These are phyloP conservation scores for Paraleonurus japonicus DNA, from an alignment of 257 asterid species.

Conservation along the genomic window DNA sequence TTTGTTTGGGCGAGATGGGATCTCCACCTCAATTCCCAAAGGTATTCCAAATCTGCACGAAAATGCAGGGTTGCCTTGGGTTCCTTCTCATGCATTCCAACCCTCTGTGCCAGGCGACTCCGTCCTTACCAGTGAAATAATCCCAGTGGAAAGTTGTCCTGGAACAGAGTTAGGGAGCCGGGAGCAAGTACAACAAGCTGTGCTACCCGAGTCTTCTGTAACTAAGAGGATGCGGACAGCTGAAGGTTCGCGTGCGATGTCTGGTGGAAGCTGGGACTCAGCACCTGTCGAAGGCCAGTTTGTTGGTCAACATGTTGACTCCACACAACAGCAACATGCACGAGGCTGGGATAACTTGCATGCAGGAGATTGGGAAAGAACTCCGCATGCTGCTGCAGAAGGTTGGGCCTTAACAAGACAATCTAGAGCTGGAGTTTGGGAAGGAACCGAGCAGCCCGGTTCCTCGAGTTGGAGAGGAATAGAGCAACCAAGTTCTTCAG, in stretches of 20 bases:
- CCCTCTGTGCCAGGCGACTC: neutral
- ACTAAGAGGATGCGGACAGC: slow-evolving; percentile 29
- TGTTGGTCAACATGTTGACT: slow-evolving; percentile 14
- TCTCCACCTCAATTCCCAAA: slow-evolving; percentile 22
- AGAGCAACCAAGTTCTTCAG: neutral
- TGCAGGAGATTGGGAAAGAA: slow-evolving; percentile 14
- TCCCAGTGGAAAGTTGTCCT: neutral
- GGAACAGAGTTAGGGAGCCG: neutral
- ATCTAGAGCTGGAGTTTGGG: slow-evolving; percentile 22
- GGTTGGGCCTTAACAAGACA: slow-evolving; percentile 12
- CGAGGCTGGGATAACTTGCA: slow-evolving; percentile 6
- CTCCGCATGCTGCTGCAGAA: neutral
- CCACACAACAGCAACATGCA: slow-evolving; percentile 5
- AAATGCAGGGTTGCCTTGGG: slow-evolving; percentile 14
- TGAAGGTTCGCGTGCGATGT: slow-evolving; percentile 34
- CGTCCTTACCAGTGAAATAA: neutral
- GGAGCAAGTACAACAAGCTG: slow-evolving; percentile 20
- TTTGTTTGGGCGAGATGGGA: slow-evolving; percentile 54
- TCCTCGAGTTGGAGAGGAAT: slow-evolving; percentile 11
- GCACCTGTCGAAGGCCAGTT: neutral
- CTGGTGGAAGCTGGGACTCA: slow-evolving; percentile 23
- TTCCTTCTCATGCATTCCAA: slow-evolving; percentile 23
- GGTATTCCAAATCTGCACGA: slow-evolving; percentile 18
- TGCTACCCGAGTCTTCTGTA: slow-evolving; percentile 18
- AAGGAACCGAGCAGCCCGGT: neutral